phyloP scores from a whole-genome alignment of 345 rosid species.

The Kernera saxatilis region DNA sequence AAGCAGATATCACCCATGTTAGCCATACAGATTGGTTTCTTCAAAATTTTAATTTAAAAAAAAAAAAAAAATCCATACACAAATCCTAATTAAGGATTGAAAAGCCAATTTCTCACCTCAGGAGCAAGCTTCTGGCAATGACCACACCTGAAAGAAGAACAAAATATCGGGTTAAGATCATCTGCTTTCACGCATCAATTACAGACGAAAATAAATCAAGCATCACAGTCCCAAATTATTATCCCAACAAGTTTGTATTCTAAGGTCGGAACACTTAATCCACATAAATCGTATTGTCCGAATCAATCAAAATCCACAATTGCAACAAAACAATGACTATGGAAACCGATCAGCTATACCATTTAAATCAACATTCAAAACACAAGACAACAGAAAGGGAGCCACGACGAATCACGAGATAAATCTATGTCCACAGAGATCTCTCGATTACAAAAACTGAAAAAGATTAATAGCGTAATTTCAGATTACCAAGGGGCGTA shows the following conservation, averaged over 20 bases:
- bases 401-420: not conserved
- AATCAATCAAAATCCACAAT: not conserved
- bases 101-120: slow-evolving; percentile 43
- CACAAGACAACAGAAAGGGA: not conserved
- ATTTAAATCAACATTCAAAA: not conserved
- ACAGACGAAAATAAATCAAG: not conserved
- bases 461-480: not conserved
- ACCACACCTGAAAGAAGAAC: slow-evolving; percentile 63
- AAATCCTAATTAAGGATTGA: not conserved
- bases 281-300: not conserved
- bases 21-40: not conserved
- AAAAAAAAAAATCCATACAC: too few species aligned
- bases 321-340: not conserved
- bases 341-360: not conserved
- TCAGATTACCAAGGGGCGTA: slow-evolving; percentile 85
- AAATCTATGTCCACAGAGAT: not conserved
- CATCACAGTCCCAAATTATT: not conserved
- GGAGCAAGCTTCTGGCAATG: slow-evolving; percentile 96
- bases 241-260: not conserved
- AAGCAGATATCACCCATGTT: not conserved
- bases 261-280: not conserved
- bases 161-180: not conserved
- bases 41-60: too few species aligned
- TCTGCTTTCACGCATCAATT: not conserved
- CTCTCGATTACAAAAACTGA: not conserved